These are phyloP conservation scores for Fusarium staphyleae DNA, from an alignment of 2,329 filamentous ascomycete genomes.

Conservation along the genomic window DNA sequence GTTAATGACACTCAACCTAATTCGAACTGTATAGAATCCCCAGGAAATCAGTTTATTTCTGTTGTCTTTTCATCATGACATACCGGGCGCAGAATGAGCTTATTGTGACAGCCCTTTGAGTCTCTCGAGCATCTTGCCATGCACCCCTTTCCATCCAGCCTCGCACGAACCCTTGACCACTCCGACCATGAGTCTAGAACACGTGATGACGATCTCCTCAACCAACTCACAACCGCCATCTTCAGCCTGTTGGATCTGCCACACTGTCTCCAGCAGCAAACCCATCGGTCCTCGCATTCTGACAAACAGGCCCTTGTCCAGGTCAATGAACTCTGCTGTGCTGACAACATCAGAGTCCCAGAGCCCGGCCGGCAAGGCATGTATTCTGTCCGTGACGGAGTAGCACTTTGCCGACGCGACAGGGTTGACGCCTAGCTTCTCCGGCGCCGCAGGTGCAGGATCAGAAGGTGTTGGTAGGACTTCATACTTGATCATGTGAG, in stretches of 20 bases:
- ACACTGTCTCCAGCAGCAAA: constrained; percentile 61
- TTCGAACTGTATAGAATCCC: not conserved
- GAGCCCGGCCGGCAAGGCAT: constrained; percentile 61
- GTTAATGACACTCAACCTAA: not conserved
- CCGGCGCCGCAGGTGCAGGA: constrained; percentile 42
- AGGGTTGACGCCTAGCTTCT: constrained; percentile 36
- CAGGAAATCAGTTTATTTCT: not conserved
- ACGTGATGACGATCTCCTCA: constrained; percentile 59
- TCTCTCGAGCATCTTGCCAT: constrained; percentile 54
- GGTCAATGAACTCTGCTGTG: constrained; percentile 60
- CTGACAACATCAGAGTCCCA: constrained; percentile 63
- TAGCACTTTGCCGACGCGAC: constrained; percentile 49
- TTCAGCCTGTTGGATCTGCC: constrained; percentile 50
- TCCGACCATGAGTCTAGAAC: constrained; percentile 57
- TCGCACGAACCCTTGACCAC: constrained; percentile 61
- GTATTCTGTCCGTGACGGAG: constrained; percentile 58
- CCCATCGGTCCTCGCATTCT: constrained; percentile 59
- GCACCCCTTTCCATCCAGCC: constrained; percentile 57
- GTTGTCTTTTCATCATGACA: not conserved
- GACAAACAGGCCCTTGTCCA: constrained; percentile 59
- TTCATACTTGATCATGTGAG: constrained; percentile 56
- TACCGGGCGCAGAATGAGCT: not conserved
- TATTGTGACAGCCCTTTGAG: constrained; percentile 39
- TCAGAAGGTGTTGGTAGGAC: constrained; percentile 43
- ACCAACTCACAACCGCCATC: constrained; percentile 52